Base-by-base conservation (phyloP, 2,329 filamentous ascomycete species). In the Zymoseptoria brevis region DNA sequence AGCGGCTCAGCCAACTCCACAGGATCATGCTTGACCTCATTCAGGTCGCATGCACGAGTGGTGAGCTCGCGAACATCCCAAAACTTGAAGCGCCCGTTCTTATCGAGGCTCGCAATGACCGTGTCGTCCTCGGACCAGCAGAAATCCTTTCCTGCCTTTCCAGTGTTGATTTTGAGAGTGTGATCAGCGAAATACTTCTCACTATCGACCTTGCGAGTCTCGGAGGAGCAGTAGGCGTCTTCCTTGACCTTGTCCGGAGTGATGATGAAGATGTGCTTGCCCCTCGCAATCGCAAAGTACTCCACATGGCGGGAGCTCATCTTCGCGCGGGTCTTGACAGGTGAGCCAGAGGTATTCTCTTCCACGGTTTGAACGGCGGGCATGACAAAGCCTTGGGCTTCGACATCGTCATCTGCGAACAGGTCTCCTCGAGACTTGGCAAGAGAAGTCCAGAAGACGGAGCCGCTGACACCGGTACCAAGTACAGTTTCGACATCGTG, bases 141-240 rank as follows among this genome's bases (percentile, higher is more conserved):
- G 73, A 99, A 99, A 74, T 99, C 94, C 75, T 99, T 99, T 64
- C 92, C 94, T 65, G 94, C 93, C 79, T 99, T 99, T 67, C 93
- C 94, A 62, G 92, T 97, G 67, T 93, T 90, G 75, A 99, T 96
- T 76, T 92, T 95, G 65, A 97, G 79, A 54, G 89, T 89, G 70
- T 89, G 92, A 71, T 96, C 88, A 71, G 87, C 87, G 65, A 94
- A 84, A 64, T 96, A 90, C 70, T 86, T 88, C 72, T 96, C 91
- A 0, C 89, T 94, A 71, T 96, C 89, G 62, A 96, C 90, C 48
- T 79, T 78, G 53, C 82, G 80, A 60, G 80, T 80, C 50, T 76
- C 75, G 11, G 75, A 74, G 54, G 81, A 77, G 55, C 80, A 68
- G 65, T 84, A 86, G 52, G 72, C 73, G 8, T 75, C 73, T 8